Percentiles rank a stretch among this genome's conserved stretches.
These are phyloP conservation scores for Neopestalotiopsis sp. DNA, from an alignment of 2,329 filamentous ascomycete species.

Conservation along the genomic window DNA sequence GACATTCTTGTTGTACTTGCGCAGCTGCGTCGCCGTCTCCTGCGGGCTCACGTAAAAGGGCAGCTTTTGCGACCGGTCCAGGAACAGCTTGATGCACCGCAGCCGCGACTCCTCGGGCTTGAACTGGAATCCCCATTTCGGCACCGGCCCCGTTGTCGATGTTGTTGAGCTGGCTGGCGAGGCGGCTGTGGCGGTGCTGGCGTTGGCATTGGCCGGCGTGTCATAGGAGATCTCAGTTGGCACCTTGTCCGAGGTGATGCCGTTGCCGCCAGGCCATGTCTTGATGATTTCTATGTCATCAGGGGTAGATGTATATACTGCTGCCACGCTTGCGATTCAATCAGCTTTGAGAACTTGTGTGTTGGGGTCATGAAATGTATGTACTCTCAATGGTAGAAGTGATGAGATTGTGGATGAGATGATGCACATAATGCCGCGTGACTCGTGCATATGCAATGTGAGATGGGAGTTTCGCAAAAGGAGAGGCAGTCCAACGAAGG, in stretches of 20 bases:
- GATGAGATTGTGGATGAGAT: no score
- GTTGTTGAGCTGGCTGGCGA: slow-evolving; percentile 18
- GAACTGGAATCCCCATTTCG: slow-evolving; percentile 86
- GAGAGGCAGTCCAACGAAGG: not conserved
- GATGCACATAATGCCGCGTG: no score
- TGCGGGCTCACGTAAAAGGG: slow-evolving; percentile 80
- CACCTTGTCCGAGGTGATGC: slow-evolving; percentile 87
- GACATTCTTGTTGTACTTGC: slow-evolving; percentile 76
- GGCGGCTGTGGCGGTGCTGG: not conserved
- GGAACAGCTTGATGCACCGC: slow-evolving; percentile 83
- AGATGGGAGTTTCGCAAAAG: not conserved
- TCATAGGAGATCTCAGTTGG: slow-evolving; percentile 78
- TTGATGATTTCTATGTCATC: slow-evolving; percentile 86
- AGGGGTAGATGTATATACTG: slow-evolving; percentile 75
- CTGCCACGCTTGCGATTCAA: slow-evolving; percentile 59
- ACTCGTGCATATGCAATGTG: no score
- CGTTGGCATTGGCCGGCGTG: slow-evolving; percentile 39
- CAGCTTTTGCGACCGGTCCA: slow-evolving; percentile 80
- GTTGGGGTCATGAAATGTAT: not conserved
- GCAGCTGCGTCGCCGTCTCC: slow-evolving; percentile 78
- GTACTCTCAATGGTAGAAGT: not conserved
- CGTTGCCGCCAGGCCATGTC: slow-evolving; percentile 82
- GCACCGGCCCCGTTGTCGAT: slow-evolving; percentile 48
- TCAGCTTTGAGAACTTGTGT: slow-evolving; percentile 17
- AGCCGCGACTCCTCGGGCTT: slow-evolving; percentile 76